Percentiles rank a stretch among this genome's conserved stretches.
phyloP scores from a whole-genome alignment of 2,329 filamentous ascomycete species.

The Claviceps maximensis region DNA sequence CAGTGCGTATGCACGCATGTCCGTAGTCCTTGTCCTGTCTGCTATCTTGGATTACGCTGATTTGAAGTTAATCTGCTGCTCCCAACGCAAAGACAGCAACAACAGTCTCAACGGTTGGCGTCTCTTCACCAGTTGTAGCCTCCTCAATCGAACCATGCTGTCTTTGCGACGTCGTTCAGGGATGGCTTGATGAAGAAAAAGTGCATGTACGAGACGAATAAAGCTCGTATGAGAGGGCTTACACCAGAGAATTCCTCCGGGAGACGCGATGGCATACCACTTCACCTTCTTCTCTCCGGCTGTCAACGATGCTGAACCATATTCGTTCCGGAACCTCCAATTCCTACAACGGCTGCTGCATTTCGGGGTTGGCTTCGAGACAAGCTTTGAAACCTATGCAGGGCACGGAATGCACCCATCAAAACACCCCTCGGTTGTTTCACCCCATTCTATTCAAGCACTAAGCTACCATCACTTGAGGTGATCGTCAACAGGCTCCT shows the following conservation, averaged over 20 bases:
- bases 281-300: too few species aligned
- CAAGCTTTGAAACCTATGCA: neutral
- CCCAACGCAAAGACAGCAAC: neutral
- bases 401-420: neutral
- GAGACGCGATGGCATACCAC: too few species aligned
- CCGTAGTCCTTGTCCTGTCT: neutral
- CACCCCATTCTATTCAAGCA: too few species aligned
- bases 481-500: too few species aligned
- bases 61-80: neutral
- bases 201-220: too few species aligned
- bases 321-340: neutral
- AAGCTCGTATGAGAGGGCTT: too few species aligned
- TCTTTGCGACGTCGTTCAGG: too few species aligned
- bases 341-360: neutral
- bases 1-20: neutral
- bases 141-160: neutral
- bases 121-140: neutral
- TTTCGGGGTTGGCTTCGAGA: neutral
- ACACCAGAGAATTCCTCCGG: too few species aligned
- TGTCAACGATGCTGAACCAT: neutral
- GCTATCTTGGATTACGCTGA: neutral
- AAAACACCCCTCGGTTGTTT: too few species aligned
- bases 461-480: too few species aligned
- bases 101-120: neutral
- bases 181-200: too few species aligned